Conservation (phyloP, 2,329 filamentous ascomycete genomes). For the Fusarium nematophilum region DNA sequence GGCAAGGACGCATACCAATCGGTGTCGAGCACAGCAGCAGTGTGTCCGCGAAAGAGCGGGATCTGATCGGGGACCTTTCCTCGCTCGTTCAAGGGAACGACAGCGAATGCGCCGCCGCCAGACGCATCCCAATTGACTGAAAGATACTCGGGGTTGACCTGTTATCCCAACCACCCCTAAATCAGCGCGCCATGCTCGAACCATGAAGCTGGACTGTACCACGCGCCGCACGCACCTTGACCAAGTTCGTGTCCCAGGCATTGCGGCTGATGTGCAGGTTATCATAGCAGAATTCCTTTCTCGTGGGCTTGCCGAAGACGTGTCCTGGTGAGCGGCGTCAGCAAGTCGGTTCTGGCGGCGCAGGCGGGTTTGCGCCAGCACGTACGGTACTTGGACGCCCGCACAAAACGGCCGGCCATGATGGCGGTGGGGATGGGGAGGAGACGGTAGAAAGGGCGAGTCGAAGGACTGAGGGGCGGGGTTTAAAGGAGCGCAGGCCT, state of each 20-base stretch:
- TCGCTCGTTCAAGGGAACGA: slow-evolving; percentile 89
- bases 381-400: slow-evolving; percentile 76
- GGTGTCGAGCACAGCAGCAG: slow-evolving; percentile 93
- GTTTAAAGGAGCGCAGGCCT: slow-evolving; percentile 15
- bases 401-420: slow-evolving; percentile 75
- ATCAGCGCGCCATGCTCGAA: slow-evolving; percentile 40
- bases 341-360: slow-evolving; percentile 36
- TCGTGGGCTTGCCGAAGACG: slow-evolving; percentile 95
- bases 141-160: slow-evolving; percentile 96
- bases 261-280: slow-evolving; percentile 97
- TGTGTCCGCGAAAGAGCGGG: slow-evolving; percentile 95
- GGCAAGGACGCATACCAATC: slow-evolving; percentile 84
- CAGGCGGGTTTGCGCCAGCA: slow-evolving; percentile 46
- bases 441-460: slow-evolving; percentile 17
- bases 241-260: slow-evolving; percentile 98
- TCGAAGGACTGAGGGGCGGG: slow-evolving; percentile 12
- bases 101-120: slow-evolving; percentile 95
- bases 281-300: slow-evolving; percentile 99
- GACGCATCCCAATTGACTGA: slow-evolving; percentile 98
- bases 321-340: slow-evolving; percentile 73
- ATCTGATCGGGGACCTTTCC: slow-evolving; percentile 93
- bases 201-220: slow-evolving; percentile 23
- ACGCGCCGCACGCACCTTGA: slow-evolving; percentile 76
- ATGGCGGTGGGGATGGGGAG: slow-evolving; percentile 39
- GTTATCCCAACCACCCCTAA: slow-evolving; percentile 41